Evolutionary conservation across 139 green algal genomes (phyloP).

Genomic region (Micractinium conductrix): DNA sequence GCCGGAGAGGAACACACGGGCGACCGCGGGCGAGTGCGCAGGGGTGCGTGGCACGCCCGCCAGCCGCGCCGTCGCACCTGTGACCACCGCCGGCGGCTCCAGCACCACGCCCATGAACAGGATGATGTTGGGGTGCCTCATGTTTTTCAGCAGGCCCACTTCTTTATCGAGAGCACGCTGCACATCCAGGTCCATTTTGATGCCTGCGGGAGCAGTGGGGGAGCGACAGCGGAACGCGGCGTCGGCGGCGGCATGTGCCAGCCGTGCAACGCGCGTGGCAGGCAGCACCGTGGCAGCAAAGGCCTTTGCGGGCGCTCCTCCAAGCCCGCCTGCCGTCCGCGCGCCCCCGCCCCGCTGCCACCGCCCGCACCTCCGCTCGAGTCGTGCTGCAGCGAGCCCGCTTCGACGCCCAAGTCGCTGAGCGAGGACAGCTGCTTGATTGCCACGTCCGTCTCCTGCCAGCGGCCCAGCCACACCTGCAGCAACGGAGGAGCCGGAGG

Average conservation of each 20-base stretch:
- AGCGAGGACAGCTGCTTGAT: slow-evolving; percentile 65
- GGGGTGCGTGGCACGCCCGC: not conserved
- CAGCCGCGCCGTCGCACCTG: no score
- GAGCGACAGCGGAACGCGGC: not conserved
- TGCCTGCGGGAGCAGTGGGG: not conserved
- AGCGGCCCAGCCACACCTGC: slow-evolving; percentile 63
- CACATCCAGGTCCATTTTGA: slow-evolving; percentile 32
- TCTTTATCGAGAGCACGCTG: slow-evolving; percentile 58
- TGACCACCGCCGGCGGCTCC: slow-evolving; percentile 48
- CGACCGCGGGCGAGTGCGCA: not conserved
- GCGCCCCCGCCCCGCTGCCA: no score
- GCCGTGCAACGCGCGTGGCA: no score
- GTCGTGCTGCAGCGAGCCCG: slow-evolving; percentile 19
- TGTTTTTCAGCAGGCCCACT: slow-evolving; percentile 59
- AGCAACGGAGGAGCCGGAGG: not conserved
- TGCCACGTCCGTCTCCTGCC: slow-evolving; percentile 71
- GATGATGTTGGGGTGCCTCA: slow-evolving; percentile 72
- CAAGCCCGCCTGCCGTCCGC: no score
- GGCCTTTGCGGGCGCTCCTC: no score
- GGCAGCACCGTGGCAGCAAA: no score
- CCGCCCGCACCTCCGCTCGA: slow-evolving; percentile 13
- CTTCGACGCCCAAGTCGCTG: slow-evolving; percentile 9
- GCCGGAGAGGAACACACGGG: not conserved
- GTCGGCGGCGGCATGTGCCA: no score
- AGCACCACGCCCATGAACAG: slow-evolving; percentile 73